Evolutionary conservation across 441 rosid species (phyloP), one percentile per base, ranked within the genome.

Genomic region (Pelargonium hybrid): DNA sequence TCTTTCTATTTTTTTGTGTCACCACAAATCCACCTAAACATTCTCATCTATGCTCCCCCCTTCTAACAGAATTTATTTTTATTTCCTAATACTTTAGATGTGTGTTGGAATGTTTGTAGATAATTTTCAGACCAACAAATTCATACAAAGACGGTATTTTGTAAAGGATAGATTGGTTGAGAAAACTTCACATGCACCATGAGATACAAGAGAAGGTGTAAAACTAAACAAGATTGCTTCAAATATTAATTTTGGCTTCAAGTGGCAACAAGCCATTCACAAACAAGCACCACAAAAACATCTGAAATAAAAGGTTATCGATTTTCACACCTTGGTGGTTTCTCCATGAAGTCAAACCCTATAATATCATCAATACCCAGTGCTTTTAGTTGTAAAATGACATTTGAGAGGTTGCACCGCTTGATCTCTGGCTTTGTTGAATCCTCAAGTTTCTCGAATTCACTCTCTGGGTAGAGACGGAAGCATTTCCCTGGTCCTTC

Each of bases 321-420:
- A 64, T 31, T 68, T 17, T 39, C 61, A 69, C 79, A 93, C 98
- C 96, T 91, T 71, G 93, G 82, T 45, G 97, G 98, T 76, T 88
- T 93, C 78, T 93, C 98, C 43, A 93, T 80, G 83, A 93, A 91
- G 80, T 91, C 92, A 86, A 93, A 93, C 67, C 98, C 97, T 79
- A 86, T 67, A 45, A 93, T 87, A 86, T 91, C 98, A 61, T 93
- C 93, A 54, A 90, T 79, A 26, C 98, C 97, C 52, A 93, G 72
- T 71, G 97, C 96, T 86, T 86, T 91, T 57, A 93, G 93, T 82
- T 90, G 97, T 84, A 93, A 87, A 77, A 91, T 88, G 67, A 91
- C 87, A 82, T 87, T 90, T 29, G 96, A 84, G 75, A 93, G 97
- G 80, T 90, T 93, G 83, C 96, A 87, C 66, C 96, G 81, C 82